A percentile compares a stretch with the other conserved stretches of the same genome.
Evolutionary conservation across 768 basidiomycete species (phyloP).

Genomic region (Sporobolomyces roseus): DNA sequence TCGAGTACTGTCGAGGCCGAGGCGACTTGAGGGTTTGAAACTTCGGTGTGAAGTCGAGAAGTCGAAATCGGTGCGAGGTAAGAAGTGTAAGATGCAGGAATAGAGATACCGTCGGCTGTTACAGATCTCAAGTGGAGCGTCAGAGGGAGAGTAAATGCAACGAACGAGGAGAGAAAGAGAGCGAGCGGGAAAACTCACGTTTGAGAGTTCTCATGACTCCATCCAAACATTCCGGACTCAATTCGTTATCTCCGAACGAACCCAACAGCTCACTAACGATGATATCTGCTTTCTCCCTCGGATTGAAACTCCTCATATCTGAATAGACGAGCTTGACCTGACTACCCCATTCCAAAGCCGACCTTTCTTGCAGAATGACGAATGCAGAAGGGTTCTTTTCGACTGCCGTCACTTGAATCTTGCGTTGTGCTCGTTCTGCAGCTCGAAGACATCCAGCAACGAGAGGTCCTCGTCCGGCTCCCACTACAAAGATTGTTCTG

Average conservation of each 20-base stretch:
- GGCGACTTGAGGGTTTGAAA: slow-evolving; percentile 58
- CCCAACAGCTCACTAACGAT: slow-evolving; percentile 92
- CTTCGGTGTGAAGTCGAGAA: slow-evolving; percentile 84
- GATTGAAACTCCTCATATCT: slow-evolving; percentile 83
- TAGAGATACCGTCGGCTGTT: slow-evolving; percentile 85
- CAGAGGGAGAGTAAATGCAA: neutral
- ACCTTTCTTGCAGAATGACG: slow-evolving; percentile 81
- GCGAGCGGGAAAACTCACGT: slow-evolving; percentile 58
- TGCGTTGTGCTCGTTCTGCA: slow-evolving; percentile 61
- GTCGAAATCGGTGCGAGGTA: slow-evolving; percentile 91
- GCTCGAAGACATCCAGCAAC: slow-evolving; percentile 79
- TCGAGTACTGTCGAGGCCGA: slow-evolving; percentile 42
- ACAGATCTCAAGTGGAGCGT: neutral
- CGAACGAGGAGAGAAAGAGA: too few species aligned
- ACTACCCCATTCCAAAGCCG: slow-evolving; percentile 75
- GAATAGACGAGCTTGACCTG: slow-evolving; percentile 80
- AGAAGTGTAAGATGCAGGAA: slow-evolving; percentile 92
- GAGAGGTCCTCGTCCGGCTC: slow-evolving; percentile 90
- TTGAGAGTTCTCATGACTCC: slow-evolving; percentile 91
- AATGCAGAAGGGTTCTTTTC: slow-evolving; percentile 97
- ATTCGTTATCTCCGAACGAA: slow-evolving; percentile 96
- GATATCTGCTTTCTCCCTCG: slow-evolving; percentile 77
- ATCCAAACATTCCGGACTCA: slow-evolving; percentile 96
- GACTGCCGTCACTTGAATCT: slow-evolving; percentile 67
- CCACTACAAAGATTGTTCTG: slow-evolving; percentile 84